These are phyloP conservation scores for Discostella stelligera DNA, from an alignment of 352 stramenopile species.

Conservation along the genomic window DNA sequence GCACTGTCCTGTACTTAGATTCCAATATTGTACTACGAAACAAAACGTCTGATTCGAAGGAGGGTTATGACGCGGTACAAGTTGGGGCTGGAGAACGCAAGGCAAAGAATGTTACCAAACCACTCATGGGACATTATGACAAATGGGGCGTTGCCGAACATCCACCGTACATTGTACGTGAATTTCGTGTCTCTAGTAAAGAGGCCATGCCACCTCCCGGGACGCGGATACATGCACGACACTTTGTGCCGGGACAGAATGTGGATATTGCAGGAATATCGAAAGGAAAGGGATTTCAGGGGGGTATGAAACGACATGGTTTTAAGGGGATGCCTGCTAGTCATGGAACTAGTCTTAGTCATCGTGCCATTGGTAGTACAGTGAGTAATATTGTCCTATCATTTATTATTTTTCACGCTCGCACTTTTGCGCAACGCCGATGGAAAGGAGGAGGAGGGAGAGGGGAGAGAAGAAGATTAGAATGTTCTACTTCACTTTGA, in stretches of 20 bases:
- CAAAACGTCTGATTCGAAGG: conserved; percentile 88
- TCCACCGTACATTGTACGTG: conserved; percentile 88
- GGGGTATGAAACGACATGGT: conserved; percentile 98
- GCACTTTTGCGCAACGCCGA: neutral
- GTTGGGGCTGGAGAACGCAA: conserved; percentile 95
- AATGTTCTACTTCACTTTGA: conserved; percentile 40
- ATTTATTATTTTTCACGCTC: neutral
- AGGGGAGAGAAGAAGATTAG: conserved; percentile 21
- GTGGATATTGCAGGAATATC: conserved; percentile 95
- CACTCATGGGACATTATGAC: conserved; percentile 87
- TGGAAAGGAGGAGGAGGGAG: neutral
- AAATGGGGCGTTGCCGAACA: conserved; percentile 91
- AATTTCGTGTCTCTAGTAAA: conserved; percentile 92
- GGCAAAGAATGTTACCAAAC: conserved; percentile 92
- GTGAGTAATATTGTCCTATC: conserved; percentile 18
- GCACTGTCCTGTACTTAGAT: conserved; percentile 90
- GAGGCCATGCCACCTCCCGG: conserved; percentile 81
- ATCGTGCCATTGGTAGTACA: conserved; percentile 94
- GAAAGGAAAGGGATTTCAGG: conserved; percentile 92
- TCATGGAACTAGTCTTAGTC: conserved; percentile 97
- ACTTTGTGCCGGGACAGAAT: conserved; percentile 98
- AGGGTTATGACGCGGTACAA: conserved; percentile 94
- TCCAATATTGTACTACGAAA: conserved; percentile 90
- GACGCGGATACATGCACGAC: conserved; percentile 90
- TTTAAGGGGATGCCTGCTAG: conserved; percentile 95